Base-by-base conservation (phyloP, 345 rosid genomes). In the Syzygium grande region DNA sequence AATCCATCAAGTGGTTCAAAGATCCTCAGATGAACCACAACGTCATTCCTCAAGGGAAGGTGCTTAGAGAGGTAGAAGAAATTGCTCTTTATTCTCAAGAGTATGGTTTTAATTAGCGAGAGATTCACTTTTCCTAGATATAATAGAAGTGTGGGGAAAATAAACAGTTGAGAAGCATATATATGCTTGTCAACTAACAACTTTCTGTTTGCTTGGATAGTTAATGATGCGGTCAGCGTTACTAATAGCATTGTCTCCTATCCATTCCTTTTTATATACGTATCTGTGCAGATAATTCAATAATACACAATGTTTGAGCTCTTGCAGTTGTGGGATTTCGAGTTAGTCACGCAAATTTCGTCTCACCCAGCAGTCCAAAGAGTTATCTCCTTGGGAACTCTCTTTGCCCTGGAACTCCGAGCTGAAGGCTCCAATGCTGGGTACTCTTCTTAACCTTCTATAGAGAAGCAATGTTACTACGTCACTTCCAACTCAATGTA, bases 1-100 rank as follows among this genome's bases (percentile, higher is more conserved):
- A 94, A 88, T 89, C 99, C 83, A 96, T 98, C 30, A 90, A 92
- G 90, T 96, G 99, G 99, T 96, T 94, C 91, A 96, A 93, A 90
- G 95, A 98, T 92, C 97, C 98, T 88, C 91, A 87, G 89, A 92
- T 95, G 85, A 98, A 96, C 88, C 89, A 56, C 89, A 98, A 98
- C 88, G 88, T 96, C 63, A 88, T 52, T 86, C 85, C 95, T 86
- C 94, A 90, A 88, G 87, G 88, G 87, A 92, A 88, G 87, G 87
- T 88, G 86, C 97, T 98, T 73, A 93, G 91, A 88, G 99, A 98
- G 98, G 99, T 96, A 84, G 17, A 6, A 52, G 49, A 56, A 43
- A 91, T 61, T 86, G 5, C 14, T 83, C 73, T 14, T 29, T 29
- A 29, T 73, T 52, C 51, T 21, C n/a, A 7, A 23, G 46, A 73